phyloP scores from a whole-genome alignment of 2,329 filamentous ascomycete genomes.

The Epichloe sylvatica region DNA sequence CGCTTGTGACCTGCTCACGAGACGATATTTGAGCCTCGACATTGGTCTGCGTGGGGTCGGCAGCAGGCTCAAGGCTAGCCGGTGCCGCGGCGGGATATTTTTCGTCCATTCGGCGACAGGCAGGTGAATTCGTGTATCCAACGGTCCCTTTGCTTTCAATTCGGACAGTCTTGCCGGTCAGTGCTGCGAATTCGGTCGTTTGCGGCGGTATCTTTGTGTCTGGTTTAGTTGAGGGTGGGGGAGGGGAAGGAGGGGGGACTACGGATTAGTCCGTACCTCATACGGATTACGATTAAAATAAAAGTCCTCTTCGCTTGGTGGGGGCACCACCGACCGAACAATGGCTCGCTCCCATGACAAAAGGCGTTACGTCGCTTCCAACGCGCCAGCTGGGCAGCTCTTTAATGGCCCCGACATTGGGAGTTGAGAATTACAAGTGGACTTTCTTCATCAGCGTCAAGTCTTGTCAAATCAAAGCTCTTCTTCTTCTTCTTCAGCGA shows the following conservation, averaged over 20 bases:
- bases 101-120: slow-evolving; percentile 7
- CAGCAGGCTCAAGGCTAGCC: slow-evolving; percentile 6
- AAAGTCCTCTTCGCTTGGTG: background rate
- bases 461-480: too few relatives aligned
- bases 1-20: slow-evolving; percentile 9
- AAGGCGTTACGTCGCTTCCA: too few relatives aligned
- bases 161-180: background rate
- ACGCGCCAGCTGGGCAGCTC: too few relatives aligned
- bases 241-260: background rate
- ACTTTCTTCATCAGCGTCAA: too few relatives aligned
- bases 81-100: slow-evolving; percentile 4
- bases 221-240: background rate
- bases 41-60: slow-evolving; percentile 9
- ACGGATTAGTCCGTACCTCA: too few relatives aligned
- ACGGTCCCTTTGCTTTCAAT: background rate
- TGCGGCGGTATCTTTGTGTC: background rate
- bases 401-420: too few relatives aligned
- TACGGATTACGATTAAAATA: too few relatives aligned
- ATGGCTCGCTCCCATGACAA: too few relatives aligned
- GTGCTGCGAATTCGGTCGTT: background rate
- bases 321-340: too few relatives aligned
- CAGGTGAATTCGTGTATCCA: background rate
- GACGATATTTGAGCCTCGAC: slow-evolving; percentile 6
- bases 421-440: too few relatives aligned
- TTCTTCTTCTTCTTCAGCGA: too few relatives aligned